Conservation (phyloP, 2,329 filamentous ascomycete genomes). For the Paecilomyces variotii region DNA sequence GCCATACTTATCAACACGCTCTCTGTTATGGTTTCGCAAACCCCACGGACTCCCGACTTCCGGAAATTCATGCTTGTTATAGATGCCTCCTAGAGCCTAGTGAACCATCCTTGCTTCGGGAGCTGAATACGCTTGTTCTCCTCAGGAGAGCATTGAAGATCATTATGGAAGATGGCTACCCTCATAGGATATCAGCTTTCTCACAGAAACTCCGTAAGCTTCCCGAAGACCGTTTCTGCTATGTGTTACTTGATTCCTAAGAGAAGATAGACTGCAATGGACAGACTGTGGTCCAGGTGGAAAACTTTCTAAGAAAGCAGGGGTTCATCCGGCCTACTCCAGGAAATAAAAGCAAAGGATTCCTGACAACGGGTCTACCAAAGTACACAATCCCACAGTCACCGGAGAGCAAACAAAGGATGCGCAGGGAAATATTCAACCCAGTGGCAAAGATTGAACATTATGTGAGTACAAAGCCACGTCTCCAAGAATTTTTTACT, state of each 20-base stretch:
- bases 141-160: conserved; percentile 20
- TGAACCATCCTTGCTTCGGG: conserved; percentile 16
- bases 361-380: conserved; percentile 20
- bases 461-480: conserved; percentile 15
- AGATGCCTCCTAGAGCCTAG: conserved; percentile 32
- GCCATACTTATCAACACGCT: conserved; percentile 38
- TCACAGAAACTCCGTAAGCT: conserved; percentile 24
- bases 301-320: conserved; percentile 19
- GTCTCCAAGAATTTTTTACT: background rate
- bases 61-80: conserved; percentile 40
- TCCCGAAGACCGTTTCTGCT: background rate
- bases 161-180: conserved; percentile 22
- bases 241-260: conserved; percentile 6
- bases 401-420: conserved; percentile 10
- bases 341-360: conserved; percentile 23
- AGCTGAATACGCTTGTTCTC: conserved; percentile 20
- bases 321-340: conserved; percentile 19
- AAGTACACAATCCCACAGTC: conserved; percentile 17
- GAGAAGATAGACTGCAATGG: conserved; percentile 20
- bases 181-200: conserved; percentile 15
- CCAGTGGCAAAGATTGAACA: conserved; percentile 26
- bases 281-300: conserved; percentile 20
- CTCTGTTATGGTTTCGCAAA: conserved; percentile 39
- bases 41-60: conserved; percentile 29
- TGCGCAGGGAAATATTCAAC: conserved; percentile 21